Evolutionary conservation across 2,329 filamentous ascomycete species (phyloP).

Genomic region (Alternaria longipes): DNA sequence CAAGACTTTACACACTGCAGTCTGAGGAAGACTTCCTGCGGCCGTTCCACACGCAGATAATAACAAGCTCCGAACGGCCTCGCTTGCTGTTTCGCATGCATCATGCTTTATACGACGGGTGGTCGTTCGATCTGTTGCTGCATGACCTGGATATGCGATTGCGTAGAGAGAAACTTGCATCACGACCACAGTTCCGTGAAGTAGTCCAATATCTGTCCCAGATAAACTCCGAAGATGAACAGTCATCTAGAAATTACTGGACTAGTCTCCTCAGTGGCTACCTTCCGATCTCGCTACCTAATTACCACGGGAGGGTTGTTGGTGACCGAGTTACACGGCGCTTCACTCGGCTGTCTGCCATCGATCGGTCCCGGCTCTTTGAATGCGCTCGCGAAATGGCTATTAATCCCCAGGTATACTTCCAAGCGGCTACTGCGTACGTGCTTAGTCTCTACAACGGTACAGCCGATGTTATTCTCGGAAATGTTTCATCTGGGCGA

Average conservation of each 20-base stretch:
- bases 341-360: conserved; percentile 31
- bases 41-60: conserved; percentile 71
- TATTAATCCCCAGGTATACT: conserved; percentile 74
- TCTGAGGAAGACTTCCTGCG: conserved; percentile 57
- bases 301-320: conserved; percentile 58
- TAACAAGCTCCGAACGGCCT: conserved; percentile 16
- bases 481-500: conserved; percentile 83
- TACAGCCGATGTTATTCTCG: conserved; percentile 73
- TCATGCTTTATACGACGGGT: conserved; percentile 91
- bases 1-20: conserved; percentile 53
- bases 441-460: conserved; percentile 73
- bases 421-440: conserved; percentile 76
- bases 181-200: conserved; percentile 67
- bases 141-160: conserved; percentile 70
- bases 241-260: conserved; percentile 68
- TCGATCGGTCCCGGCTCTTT: conserved; percentile 26
- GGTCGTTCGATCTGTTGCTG: conserved; percentile 81
- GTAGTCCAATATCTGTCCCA: conserved; percentile 63
- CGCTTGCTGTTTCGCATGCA: conserved; percentile 68
- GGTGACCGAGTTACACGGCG: conserved; percentile 10
- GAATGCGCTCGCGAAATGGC: conserved; percentile 42
- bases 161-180: conserved; percentile 32
- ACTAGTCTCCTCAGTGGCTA: conserved; percentile 68
- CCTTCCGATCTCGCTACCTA: conserved; percentile 65
- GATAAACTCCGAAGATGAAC: neutral